Evolutionary conservation across 2,329 filamentous ascomycete species (phyloP).

Genomic region (Phyllosticta citrichinensis): DNA sequence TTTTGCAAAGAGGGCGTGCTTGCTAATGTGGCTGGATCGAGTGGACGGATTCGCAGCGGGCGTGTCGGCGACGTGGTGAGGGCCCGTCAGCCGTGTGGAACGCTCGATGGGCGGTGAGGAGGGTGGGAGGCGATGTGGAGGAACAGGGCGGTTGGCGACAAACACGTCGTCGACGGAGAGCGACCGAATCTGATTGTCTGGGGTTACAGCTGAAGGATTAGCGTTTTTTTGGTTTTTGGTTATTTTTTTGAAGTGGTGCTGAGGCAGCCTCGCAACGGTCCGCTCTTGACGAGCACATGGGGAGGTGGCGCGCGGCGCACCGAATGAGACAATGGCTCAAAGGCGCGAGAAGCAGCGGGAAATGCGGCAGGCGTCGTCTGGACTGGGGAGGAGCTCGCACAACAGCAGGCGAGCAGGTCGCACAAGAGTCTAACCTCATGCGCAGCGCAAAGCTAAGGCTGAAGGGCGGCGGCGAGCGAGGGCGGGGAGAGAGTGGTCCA

Average conservation of each 20-base stretch:
- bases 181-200: not conserved
- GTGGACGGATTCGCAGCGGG: not conserved
- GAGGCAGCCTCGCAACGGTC: constrained; percentile 1
- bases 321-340: constrained; percentile 12
- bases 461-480: not conserved
- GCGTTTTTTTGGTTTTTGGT: not conserved
- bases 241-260: not conserved
- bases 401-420: constrained; percentile 2
- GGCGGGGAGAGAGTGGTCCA: not conserved
- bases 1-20: not conserved
- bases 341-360: constrained; percentile 2
- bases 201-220: not conserved
- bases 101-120: not conserved
- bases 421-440: constrained; percentile 8
- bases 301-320: constrained; percentile 25
- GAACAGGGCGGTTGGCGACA: not conserved
- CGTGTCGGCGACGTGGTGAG: not conserved
- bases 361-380: constrained; percentile 12
- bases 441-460: constrained; percentile 5
- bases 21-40: not conserved
- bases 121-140: not conserved
- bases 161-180: not conserved
- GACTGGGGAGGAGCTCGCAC: constrained; percentile 14
- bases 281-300: constrained; percentile 1
- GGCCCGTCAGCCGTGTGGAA: constrained; percentile 1